Percentiles rank a stretch among this genome's conserved stretches.
phyloP scores from a whole-genome alignment of 1,284 basidiomycete genomes.

The Ustilago sp. region DNA sequence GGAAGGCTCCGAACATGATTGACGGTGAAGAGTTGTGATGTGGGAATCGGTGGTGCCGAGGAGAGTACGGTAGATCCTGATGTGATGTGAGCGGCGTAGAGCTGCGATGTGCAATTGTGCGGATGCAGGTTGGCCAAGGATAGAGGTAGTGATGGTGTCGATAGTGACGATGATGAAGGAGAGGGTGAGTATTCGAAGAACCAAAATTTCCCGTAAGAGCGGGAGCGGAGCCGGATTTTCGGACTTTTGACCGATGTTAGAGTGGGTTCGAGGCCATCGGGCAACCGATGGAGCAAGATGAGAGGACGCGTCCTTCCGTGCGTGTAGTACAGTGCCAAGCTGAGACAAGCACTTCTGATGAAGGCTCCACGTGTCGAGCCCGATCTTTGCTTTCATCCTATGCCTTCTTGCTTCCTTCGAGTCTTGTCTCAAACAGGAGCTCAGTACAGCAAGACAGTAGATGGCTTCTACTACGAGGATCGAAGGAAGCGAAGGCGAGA shows the following conservation, averaged over 20 bases:
- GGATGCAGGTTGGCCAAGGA: neutral
- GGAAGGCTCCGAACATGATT: slow-evolving; percentile 73
- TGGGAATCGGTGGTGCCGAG: neutral
- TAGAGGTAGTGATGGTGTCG: slow-evolving; percentile 2
- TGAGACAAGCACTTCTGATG: too few relatives aligned
- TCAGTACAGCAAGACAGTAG: too few relatives aligned
- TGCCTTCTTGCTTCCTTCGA: neutral
- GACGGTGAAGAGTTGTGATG: neutral
- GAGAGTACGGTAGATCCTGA: neutral
- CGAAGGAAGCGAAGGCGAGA: neutral
- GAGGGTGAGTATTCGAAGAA: neutral
- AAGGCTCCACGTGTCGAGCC: slow-evolving; percentile 40
- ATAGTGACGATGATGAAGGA: neutral
- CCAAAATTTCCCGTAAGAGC: slow-evolving; percentile 14
- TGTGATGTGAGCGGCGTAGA: neutral
- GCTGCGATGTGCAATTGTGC: neutral
- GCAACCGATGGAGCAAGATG: neutral
- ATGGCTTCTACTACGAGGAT: neutral
- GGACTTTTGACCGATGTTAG: neutral
- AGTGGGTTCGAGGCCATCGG: neutral
- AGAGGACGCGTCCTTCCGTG: neutral
- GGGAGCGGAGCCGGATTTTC: slow-evolving; percentile 3
- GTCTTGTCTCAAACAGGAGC: neutral
- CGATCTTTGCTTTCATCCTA: neutral
- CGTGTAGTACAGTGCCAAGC: neutral